Conservation (phyloP, 495 filamentous ascomycete species). For the Xylaria scruposa region DNA sequence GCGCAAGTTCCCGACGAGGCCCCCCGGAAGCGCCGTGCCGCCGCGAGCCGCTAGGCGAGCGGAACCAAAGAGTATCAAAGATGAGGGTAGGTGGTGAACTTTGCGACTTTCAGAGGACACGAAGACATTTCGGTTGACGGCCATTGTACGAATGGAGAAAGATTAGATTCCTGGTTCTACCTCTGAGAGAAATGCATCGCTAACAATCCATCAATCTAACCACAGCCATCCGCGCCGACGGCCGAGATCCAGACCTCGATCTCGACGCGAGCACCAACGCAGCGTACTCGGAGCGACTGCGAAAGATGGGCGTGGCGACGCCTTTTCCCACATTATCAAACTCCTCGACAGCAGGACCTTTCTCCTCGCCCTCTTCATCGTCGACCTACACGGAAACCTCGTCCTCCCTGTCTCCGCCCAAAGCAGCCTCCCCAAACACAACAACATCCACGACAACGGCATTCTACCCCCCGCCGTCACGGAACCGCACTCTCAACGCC, state of each 20-base stretch:
- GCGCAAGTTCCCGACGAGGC: conserved; percentile 52
- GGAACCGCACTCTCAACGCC: conserved; percentile 50
- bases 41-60: conserved; percentile 23
- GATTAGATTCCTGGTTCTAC: not conserved
- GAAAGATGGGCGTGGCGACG: conserved; percentile 54
- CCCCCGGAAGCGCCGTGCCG: conserved; percentile 42
- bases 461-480: conserved; percentile 38
- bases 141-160: not conserved
- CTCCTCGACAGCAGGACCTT: conserved; percentile 48
- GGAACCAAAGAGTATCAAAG: conserved; percentile 33
- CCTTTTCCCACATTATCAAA: conserved; percentile 54
- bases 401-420: conserved; percentile 12
- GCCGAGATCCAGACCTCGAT: conserved; percentile 39
- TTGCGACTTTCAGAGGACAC: not conserved
- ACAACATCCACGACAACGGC: not conserved
- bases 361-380: conserved; percentile 22
- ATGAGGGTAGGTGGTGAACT: conserved; percentile 42
- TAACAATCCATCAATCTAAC: conserved; percentile 1
- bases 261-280: conserved; percentile 39
- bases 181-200: not conserved
- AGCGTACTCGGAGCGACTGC: conserved; percentile 49
- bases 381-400: conserved; percentile 25
- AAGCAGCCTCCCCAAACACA: conserved; percentile 21
- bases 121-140: not conserved
- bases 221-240: conserved; percentile 41